phyloP scores from a whole-genome alignment of 1,284 basidiomycete species.

The Laetiporus sulphureus region DNA sequence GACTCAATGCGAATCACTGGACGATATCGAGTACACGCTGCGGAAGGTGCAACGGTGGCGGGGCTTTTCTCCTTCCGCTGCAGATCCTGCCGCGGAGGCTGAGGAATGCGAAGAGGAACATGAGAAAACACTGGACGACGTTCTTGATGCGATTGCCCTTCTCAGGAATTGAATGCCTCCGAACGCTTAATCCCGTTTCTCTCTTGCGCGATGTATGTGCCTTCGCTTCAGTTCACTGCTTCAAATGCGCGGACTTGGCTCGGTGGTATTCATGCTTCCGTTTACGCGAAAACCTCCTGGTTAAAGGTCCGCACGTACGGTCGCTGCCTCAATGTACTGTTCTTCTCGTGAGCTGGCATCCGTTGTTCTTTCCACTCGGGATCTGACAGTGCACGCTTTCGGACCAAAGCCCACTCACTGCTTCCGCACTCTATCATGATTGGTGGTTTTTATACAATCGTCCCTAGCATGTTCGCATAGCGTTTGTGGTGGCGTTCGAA shows the following conservation, averaged over 20 bases:
- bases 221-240: too few relatives aligned
- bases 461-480: too few relatives aligned
- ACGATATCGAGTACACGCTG: constrained; percentile 41
- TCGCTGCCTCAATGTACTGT: too few relatives aligned
- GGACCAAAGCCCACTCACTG: too few relatives aligned
- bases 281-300: neutral
- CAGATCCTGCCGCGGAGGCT: neutral
- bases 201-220: too few relatives aligned
- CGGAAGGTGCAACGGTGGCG: constrained; percentile 46
- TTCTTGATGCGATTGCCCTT: constrained; percentile 2
- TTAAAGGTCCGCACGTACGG: neutral
- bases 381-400: too few relatives aligned
- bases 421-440: too few relatives aligned
- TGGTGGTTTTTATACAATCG: too few relatives aligned
- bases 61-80: constrained; percentile 24
- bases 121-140: neutral
- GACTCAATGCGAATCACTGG: constrained; percentile 32
- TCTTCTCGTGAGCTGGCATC: too few relatives aligned
- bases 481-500: too few relatives aligned
- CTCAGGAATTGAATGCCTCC: neutral
- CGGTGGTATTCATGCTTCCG: neutral
- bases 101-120: constrained; percentile 7
- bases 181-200: neutral
- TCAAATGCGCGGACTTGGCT: too few relatives aligned
- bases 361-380: too few relatives aligned